These are phyloP conservation scores for Bolboschoenoplectus hybrid DNA, from an alignment of 202 grass and related monocot genomes.

Conservation along the genomic window DNA sequence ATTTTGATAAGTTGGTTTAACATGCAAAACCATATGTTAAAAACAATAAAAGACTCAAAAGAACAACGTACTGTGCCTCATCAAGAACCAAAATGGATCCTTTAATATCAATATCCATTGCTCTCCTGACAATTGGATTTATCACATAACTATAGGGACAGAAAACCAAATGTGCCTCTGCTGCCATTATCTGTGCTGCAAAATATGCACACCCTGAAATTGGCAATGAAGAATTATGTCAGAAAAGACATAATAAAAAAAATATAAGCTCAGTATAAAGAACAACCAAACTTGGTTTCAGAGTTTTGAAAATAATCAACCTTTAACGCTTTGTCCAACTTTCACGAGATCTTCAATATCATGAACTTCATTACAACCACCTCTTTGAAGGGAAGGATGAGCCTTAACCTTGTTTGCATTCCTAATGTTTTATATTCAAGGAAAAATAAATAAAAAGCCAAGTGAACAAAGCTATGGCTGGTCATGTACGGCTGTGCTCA, in stretches of 20 bases:
- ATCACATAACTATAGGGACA: slow-evolving; percentile 93
- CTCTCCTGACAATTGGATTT: slow-evolving; percentile 90
- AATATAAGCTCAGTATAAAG: not conserved
- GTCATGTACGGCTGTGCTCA: not conserved
- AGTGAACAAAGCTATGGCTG: slow-evolving; percentile 3
- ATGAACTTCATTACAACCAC: slow-evolving; percentile 91
- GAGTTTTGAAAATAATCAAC: slow-evolving; percentile 55
- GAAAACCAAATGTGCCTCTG: slow-evolving; percentile 84
- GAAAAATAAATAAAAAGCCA: not conserved
- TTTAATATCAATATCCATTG: slow-evolving; percentile 92
- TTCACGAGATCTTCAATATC: slow-evolving; percentile 97
- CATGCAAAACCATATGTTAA: not conserved
- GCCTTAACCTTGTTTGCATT: slow-evolving; percentile 89
- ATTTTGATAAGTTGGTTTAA: slow-evolving; percentile 12
- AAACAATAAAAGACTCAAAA: slow-evolving; percentile 38
- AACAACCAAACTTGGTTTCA: not conserved
- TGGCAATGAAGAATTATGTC: slow-evolving; percentile 25
- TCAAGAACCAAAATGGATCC: slow-evolving; percentile 89
- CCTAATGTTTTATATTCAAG: slow-evolving; percentile 43
- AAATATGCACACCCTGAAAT: slow-evolving; percentile 89
- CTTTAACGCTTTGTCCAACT: slow-evolving; percentile 69
- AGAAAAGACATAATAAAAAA: not conserved
- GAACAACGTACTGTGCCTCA: slow-evolving; percentile 84
- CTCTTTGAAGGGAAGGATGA: slow-evolving; percentile 89
- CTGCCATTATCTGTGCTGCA: slow-evolving; percentile 84